Conservation (phyloP, 768 basidiomycete genomes). For the Amanita thiersii region DNA sequence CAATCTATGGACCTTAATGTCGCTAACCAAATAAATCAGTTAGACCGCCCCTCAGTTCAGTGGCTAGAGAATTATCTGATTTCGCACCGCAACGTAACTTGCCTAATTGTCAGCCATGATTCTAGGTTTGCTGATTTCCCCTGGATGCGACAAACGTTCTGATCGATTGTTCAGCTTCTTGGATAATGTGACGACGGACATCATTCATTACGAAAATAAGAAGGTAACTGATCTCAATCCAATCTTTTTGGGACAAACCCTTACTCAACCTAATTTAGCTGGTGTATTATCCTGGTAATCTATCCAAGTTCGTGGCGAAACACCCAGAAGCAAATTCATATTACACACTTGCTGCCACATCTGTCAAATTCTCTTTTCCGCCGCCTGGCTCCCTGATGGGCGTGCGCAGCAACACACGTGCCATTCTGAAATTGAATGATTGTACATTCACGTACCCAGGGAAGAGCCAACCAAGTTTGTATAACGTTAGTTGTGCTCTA, state of each 20-base stretch:
- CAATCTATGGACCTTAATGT: constrained; percentile 2
- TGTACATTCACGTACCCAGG: constrained; percentile 97
- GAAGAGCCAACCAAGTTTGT: constrained; percentile 66
- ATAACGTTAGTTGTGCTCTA: constrained; percentile 86
- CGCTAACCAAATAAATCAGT: constrained; percentile 27
- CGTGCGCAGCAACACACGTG: constrained; percentile 90
- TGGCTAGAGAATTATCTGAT: constrained; percentile 91
- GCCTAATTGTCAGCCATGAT: constrained; percentile 93
- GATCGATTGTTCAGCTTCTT: constrained; percentile 54
- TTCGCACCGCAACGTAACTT: constrained; percentile 77
- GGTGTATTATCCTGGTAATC: constrained; percentile 89
- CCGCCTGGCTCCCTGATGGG: constrained; percentile 95
- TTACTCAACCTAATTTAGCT: constrained; percentile 37
- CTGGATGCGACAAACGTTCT: constrained; percentile 9
- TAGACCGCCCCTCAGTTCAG: constrained; percentile 76
- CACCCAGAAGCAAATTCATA: constrained; percentile 94
- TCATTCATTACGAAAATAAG: constrained; percentile 95
- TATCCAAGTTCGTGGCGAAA: constrained; percentile 81
- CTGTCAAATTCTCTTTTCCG: constrained; percentile 93
- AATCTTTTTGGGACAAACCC: constrained; percentile 6
- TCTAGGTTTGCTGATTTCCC: constrained; percentile 59
- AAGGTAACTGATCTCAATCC: constrained; percentile 38
- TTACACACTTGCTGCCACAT: constrained; percentile 90
- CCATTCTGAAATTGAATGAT: constrained; percentile 85
- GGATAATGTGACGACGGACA: constrained; percentile 92